Base-by-base conservation (phyloP, 2,329 filamentous ascomycete genomes). In the Teratosphaeria zuluensis region DNA sequence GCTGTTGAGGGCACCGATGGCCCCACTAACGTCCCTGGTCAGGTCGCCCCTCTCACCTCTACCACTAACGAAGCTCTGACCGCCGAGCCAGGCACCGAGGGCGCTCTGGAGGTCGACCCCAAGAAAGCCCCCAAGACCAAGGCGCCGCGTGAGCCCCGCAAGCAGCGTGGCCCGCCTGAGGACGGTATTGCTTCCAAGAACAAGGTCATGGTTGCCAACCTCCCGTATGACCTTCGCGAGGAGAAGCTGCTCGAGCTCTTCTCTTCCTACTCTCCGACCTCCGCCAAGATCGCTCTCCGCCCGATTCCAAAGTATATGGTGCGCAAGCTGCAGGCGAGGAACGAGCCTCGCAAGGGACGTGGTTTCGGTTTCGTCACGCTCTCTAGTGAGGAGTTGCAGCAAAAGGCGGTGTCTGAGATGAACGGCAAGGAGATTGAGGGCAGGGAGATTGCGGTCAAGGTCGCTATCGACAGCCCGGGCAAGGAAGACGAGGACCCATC, bases 121-220 rank as follows among this genome's bases (percentile, higher is more conserved):
- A 66, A 63, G 57, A 77, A 77, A 72, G 64, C 68, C 60, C 70
- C 73, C 64, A 74, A 74, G 70, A 70, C 77, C 64, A 79, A 77
- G 68, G 77, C 76, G 67, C 78, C 75, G 62, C 54, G 54, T 14
- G 80, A 80, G 69, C 78, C 81, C 68, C 84, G 83, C 75, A 86
- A 85, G 79, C 85, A 96, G 84, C 92, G 94, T 76, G 94, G 94
- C 64, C 94, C 94, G 65, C 94, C 94, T 61, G 92, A 95, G 77
- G 92, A 99, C 75, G 94, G 94, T 68, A 90, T 99, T 72, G 88
- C 94, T 66, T 97, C 92, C 78, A 96, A 96, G 87, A 97, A 89
- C 78, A 99, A 99, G 88, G 90, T 99, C 79, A 99, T 99, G 94
- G 94, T 99, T 72, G 94, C 94, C 73, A 99, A 99, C 82, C 85